Evolutionary conservation across 129 eudicot genomes (phyloP).

Genomic region (Silybum marianum): DNA sequence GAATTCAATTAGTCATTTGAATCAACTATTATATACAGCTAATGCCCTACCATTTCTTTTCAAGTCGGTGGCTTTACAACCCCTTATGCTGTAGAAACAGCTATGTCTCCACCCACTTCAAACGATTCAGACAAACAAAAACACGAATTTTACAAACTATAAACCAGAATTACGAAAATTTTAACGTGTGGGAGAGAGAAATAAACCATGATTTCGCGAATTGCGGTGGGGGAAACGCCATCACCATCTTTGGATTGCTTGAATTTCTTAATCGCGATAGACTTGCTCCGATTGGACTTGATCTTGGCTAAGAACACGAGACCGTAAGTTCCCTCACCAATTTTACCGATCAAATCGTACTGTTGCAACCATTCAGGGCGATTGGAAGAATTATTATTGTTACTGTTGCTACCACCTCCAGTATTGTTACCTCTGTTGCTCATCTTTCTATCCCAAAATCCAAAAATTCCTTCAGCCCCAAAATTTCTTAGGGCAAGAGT

Average conservation of each 20-base stretch:
- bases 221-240: conserved; percentile 98
- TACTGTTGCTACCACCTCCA: conserved; percentile 26
- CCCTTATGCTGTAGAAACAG: neutral
- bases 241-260: conserved; percentile 98
- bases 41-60: neutral
- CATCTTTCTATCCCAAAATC: conserved; percentile 7
- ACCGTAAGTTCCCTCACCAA: conserved; percentile 95
- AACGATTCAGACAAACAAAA: neutral
- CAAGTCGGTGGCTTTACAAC: neutral
- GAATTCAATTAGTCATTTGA: neutral
- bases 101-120: neutral
- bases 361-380: conserved; percentile 94
- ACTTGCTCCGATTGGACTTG: conserved; percentile 78
- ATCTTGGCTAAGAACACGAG: conserved; percentile 85
- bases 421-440: conserved; percentile 31
- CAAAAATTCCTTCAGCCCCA: neutral
- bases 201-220: conserved; percentile 90
- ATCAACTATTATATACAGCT: neutral
- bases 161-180: neutral
- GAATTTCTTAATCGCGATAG: conserved; percentile 93
- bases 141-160: neutral
- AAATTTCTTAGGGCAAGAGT: conserved; percentile 20
- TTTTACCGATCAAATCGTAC: conserved; percentile 94
- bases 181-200: neutral
- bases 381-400: conserved; percentile 44